Evolutionary conservation across 2,329 filamentous ascomycete species (phyloP).

Genomic region (Aphanocladium album): DNA sequence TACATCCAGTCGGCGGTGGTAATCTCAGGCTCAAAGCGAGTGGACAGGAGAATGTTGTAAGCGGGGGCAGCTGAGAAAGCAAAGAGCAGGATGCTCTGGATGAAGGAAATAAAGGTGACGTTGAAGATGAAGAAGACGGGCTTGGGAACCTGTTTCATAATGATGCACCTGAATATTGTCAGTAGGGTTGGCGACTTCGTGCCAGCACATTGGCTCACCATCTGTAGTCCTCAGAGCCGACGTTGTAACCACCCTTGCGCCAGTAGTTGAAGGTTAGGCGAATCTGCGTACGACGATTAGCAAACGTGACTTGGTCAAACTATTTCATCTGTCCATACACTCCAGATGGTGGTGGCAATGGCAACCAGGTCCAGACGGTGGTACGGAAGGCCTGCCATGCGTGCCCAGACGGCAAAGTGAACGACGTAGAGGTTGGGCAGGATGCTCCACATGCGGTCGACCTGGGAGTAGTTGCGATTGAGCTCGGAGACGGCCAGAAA

Average conservation of each 20-base stretch:
- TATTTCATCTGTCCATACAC: too few species aligned
- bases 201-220: slow-evolving; percentile 46
- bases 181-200: slow-evolving; percentile 16
- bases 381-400: slow-evolving; percentile 65
- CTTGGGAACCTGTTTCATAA: slow-evolving; percentile 60
- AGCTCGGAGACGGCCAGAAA: slow-evolving; percentile 75
- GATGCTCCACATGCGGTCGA: slow-evolving; percentile 89
- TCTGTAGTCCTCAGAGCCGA: slow-evolving; percentile 92
- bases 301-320: not conserved
- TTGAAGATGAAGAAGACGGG: slow-evolving; percentile 79
- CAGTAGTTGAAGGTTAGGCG: slow-evolving; percentile 96
- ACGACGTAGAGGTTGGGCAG: slow-evolving; percentile 81
- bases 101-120: slow-evolving; percentile 78
- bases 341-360: slow-evolving; percentile 70
- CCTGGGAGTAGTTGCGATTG: slow-evolving; percentile 94
- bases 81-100: slow-evolving; percentile 78
- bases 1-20: slow-evolving; percentile 44
- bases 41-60: slow-evolving; percentile 74
- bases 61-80: slow-evolving; percentile 69
- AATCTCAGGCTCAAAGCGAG: slow-evolving; percentile 52
- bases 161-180: slow-evolving; percentile 52
- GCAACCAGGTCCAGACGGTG: slow-evolving; percentile 68
- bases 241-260: slow-evolving; percentile 84
- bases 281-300: slow-evolving; percentile 38
- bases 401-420: slow-evolving; percentile 81